Evolutionary conservation across 2,329 filamentous ascomycete genomes (phyloP).

Genomic region (Geosmithia putterillii): DNA sequence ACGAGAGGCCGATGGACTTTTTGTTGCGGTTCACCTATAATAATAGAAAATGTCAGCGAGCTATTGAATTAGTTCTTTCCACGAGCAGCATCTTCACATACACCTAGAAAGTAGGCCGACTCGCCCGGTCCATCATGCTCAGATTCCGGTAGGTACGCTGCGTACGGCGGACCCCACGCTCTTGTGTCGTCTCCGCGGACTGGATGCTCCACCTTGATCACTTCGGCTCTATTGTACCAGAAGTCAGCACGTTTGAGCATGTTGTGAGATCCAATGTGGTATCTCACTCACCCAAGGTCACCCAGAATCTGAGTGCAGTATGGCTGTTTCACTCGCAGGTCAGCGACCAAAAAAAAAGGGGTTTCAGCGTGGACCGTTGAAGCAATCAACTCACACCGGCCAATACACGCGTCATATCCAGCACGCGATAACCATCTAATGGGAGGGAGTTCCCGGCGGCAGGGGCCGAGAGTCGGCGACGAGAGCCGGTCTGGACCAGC

Average conservation of each 20-base stretch:
- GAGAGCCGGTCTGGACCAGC: not conserved
- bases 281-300: conserved; percentile 67
- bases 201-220: conserved; percentile 96
- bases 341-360: conserved; percentile 2
- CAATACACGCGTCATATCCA: conserved; percentile 94
- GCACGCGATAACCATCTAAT: conserved; percentile 72
- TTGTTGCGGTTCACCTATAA: conserved; percentile 88
- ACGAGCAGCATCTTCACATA: conserved; percentile 27
- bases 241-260: not conserved
- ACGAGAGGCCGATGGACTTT: conserved; percentile 84
- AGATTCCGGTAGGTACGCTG: conserved; percentile 54
- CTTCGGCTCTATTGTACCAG: conserved; percentile 56
- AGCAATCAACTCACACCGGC: conserved; percentile 62
- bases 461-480: not conserved
- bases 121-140: conserved; percentile 63
- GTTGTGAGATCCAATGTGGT: not conserved
- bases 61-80: not conserved
- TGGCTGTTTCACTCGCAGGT: conserved; percentile 43
- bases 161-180: conserved; percentile 94
- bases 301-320: conserved; percentile 96
- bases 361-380: too few species aligned
- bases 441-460: conserved; percentile 32
- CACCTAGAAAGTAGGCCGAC: conserved; percentile 86
- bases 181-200: conserved; percentile 83
- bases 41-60: not conserved